Evolutionary conservation across 345 rosid genomes (phyloP), one percentile per base, ranked within the genome.

Genomic region (Eucalyptus cladocalyx): DNA sequence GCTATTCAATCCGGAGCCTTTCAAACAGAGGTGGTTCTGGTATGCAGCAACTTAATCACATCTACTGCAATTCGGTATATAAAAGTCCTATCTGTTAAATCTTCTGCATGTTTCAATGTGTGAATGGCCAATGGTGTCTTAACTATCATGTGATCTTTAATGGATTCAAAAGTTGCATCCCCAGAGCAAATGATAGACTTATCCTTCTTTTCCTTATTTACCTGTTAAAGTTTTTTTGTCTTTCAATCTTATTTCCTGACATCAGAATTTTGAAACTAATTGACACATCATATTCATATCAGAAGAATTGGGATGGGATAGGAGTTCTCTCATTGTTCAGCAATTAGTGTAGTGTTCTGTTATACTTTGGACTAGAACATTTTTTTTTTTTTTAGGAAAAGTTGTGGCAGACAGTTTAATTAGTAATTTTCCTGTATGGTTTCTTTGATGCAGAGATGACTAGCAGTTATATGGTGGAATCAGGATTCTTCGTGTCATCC

Each of bases 401-500:
- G 42, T 76, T 76, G 30, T 21, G 47, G 85, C 85, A 76, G 24
- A 76, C 85, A 40, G 30, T 76, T 76, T 40, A 76, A 40, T 76
- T 76, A 76, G 85, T 40, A 37, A 76, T 76, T 40, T 76, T 76
- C 28, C 80, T 56, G 87, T 60, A 11, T 85, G 54, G 21, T 85
- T 76, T 45, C 81, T 76, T 83, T 86, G 11, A 58, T 67, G 88
- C 94, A 92, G 99, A 95, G 88, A 47, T 92, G 88, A 95, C 94
- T 62, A 96, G 97, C 92, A 91, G 90, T n/a, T 91, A 91, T 87
- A 32, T 60, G n/a, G 90, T 92, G 50, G 99, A 96, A 85, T 92
- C 96, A 4, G 98, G 99, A 83, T 96, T 97, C 94, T 93, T 93
- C 90, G 94, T 97, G 97, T 92, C 97, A 88, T 94, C 98, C 50